phyloP scores from a whole-genome alignment of 192 early-diverging fungal species.

The Linnemannia exigua region DNA sequence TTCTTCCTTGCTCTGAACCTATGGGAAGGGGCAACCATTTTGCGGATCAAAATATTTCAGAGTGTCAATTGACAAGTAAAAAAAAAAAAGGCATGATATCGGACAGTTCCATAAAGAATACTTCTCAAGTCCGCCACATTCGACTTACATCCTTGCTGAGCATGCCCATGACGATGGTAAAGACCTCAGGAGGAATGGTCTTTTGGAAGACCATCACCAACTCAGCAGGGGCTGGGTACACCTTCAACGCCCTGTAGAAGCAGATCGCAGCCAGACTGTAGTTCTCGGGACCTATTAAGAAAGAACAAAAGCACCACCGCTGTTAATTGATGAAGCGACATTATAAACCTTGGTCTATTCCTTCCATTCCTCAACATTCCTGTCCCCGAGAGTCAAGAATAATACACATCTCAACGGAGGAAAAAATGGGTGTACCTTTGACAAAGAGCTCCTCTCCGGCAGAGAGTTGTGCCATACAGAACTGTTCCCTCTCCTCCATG shows the following conservation, averaged over 20 bases:
- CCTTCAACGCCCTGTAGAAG: conserved; percentile 93
- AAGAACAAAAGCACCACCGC: background rate
- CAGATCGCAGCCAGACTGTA: conserved; percentile 84
- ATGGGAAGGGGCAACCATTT: background rate
- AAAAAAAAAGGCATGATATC: no score
- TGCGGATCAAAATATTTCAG: background rate
- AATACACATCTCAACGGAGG: no score
- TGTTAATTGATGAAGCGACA: background rate
- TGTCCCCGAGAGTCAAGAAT: background rate
- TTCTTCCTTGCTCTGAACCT: conserved; percentile 76
- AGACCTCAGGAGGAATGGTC: conserved; percentile 89
- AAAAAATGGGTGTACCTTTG: no score
- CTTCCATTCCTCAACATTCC: background rate
- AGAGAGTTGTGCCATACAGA: conserved; percentile 90
- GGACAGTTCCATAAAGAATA: no score
- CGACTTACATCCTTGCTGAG: conserved; percentile 83
- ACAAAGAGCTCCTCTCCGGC: conserved; percentile 84
- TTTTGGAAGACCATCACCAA: conserved; percentile 97
- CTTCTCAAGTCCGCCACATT: background rate
- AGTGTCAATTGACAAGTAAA: background rate
- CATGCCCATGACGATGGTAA: conserved; percentile 91
- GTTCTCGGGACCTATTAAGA: conserved; percentile 63
- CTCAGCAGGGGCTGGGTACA: conserved; percentile 96
- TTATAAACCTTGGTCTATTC: background rate
- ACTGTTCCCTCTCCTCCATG: conserved; percentile 86